Evolutionary conservation across 2,329 filamentous ascomycete genomes (phyloP).

Genomic region (Sclerotinia trifoliorum): DNA sequence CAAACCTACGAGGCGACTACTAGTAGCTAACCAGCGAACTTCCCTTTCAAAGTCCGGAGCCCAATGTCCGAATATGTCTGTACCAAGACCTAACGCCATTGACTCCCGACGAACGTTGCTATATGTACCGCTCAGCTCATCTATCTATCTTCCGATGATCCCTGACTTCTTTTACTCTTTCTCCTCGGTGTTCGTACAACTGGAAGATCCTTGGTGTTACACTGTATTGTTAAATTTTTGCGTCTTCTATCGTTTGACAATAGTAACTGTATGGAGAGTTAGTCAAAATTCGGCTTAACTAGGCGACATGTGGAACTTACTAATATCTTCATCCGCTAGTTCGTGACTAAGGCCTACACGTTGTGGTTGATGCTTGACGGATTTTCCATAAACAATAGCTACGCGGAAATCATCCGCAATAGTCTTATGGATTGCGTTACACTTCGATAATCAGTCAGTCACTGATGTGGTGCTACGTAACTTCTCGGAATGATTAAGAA

Average conservation of each 20-base stretch:
- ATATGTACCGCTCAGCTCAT: slow-evolving; percentile 16
- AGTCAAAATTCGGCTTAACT: background rate
- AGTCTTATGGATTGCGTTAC: slow-evolving; percentile 93
- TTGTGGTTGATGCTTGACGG: slow-evolving; percentile 98
- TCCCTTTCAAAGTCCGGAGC: background rate
- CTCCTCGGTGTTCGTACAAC: slow-evolving; percentile 11
- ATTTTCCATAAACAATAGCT: slow-evolving; percentile 95
- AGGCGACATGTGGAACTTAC: slow-evolving; percentile 29
- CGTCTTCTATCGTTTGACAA: slow-evolving; percentile 60
- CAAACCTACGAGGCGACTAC: background rate
- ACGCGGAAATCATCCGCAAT: slow-evolving; percentile 95
- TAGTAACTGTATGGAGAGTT: slow-evolving; percentile 49
- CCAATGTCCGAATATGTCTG: background rate
- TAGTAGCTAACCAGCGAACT: background rate
- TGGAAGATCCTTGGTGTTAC: slow-evolving; percentile 18
- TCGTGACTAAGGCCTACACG: slow-evolving; percentile 88
- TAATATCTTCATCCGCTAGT: slow-evolving; percentile 94
- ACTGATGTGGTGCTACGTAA: slow-evolving; percentile 8
- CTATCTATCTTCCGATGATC: background rate
- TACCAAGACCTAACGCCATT: slow-evolving; percentile 27
- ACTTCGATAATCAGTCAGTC: slow-evolving; percentile 54
- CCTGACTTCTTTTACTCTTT: background rate
- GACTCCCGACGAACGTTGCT: slow-evolving; percentile 25
- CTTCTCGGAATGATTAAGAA: slow-evolving; percentile 20
- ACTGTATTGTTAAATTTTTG: slow-evolving; percentile 9